Percentiles rank a stretch among this genome's conserved stretches.
Evolutionary conservation across 805 yeast species (phyloP).

Genomic region (Ogataea ramenticola): DNA sequence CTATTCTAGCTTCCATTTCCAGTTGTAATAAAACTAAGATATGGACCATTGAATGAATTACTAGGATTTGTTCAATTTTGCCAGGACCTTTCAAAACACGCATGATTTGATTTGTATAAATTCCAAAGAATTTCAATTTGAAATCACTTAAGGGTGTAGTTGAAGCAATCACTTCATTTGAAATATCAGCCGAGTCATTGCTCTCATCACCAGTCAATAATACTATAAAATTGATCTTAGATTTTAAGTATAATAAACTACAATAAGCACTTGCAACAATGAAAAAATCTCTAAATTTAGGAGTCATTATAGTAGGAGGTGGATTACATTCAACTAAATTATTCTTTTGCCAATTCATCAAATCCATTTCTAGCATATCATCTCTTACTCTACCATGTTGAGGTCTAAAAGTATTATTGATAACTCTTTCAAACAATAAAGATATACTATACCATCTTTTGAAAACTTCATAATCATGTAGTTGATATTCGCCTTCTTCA

Average conservation of each 20-base stretch:
- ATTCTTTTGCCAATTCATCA: background rate
- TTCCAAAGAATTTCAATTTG: conserved; percentile 10
- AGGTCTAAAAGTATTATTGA: conserved; percentile 20
- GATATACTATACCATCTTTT: conserved; percentile 16
- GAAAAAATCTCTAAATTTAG: conserved; percentile 8
- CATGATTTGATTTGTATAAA: conserved; percentile 10
- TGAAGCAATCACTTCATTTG: conserved; percentile 5
- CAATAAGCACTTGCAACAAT: conserved; percentile 13
- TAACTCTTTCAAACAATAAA: conserved; percentile 19
- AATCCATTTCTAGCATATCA: conserved; percentile 2
- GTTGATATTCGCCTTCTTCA: conserved; percentile 12
- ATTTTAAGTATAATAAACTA: conserved; percentile 19
- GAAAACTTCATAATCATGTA: conserved; percentile 18
- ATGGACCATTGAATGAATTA: conserved; percentile 22
- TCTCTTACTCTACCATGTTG: conserved; percentile 19
- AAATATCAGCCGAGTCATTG: background rate
- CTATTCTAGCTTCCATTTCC: conserved; percentile 17
- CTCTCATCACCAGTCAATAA: conserved; percentile 12
- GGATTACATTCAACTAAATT: background rate
- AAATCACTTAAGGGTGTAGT: conserved; percentile 15
- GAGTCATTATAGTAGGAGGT: background rate
- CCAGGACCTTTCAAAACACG: conserved; percentile 7
- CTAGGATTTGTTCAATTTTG: conserved; percentile 18
- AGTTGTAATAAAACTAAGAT: conserved; percentile 21
- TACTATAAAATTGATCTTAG: conserved; percentile 22